Conservation (phyloP, 2,329 filamentous ascomycete genomes). For the Xylaria hypoxylon region DNA sequence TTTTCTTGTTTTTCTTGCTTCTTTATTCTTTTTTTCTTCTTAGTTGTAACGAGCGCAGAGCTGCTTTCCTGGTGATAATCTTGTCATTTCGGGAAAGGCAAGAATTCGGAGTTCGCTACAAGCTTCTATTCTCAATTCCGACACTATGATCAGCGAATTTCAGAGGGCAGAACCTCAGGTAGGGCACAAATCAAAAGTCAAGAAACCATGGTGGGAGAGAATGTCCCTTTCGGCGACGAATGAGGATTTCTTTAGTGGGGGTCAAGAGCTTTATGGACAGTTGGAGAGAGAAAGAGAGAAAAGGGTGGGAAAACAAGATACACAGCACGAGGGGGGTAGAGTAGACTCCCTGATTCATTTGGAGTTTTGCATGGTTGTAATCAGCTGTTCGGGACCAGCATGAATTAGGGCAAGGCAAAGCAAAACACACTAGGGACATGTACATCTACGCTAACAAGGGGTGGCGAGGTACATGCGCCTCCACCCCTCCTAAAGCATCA, state of each 20-base stretch:
- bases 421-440: slow-evolving; percentile 44
- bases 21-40: too few relatives aligned
- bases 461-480: slow-evolving; percentile 47
- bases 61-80: too few relatives aligned
- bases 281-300: slow-evolving; percentile 27
- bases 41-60: too few relatives aligned
- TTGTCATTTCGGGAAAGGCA: too few relatives aligned
- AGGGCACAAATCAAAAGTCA: not conserved
- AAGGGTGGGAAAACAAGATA: slow-evolving; percentile 42
- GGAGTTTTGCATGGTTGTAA: slow-evolving; percentile 47
- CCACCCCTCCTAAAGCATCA: slow-evolving; percentile 3
- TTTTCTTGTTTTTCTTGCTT: too few relatives aligned
- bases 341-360: slow-evolving; percentile 47
- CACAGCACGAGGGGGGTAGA: slow-evolving; percentile 42
- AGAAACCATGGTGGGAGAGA: not conserved
- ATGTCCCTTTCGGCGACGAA: slow-evolving; percentile 1
- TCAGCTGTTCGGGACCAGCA: slow-evolving; percentile 49
- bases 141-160: slow-evolving; percentile 4
- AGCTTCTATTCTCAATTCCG: slow-evolving; percentile 3
- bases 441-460: slow-evolving; percentile 50
- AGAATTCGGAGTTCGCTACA: not conserved
- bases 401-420: slow-evolving; percentile 46
- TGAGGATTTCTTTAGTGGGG: slow-evolving; percentile 15
- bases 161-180: not conserved
- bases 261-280: not conserved